Evolutionary conservation across 1,284 basidiomycete species (phyloP), one percentile per base, ranked within the genome.

Genomic region (Coniferiporia weirii): DNA sequence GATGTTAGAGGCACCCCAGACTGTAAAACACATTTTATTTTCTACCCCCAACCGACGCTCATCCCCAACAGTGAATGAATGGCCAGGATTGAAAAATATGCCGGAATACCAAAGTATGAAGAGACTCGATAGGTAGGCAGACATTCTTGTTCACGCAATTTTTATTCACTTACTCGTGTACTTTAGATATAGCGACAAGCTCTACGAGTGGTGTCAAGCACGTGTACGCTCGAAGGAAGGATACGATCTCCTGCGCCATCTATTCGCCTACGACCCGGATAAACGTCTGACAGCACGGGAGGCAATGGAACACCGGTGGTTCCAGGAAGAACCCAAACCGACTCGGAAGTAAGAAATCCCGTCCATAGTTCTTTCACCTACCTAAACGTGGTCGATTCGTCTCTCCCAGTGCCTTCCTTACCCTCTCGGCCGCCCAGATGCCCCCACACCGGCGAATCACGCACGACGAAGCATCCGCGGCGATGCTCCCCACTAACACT

Each of bases 241-340:
- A 3, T 87, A 90, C 66, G 91, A 97, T 63, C 83, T 99, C 52
- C 83, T 98, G n/a, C 81, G 81, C 6, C 78, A 82, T 63, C 78
- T 96, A 40, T 95, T 98, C 69, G 82, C 85, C 22, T 99, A 95
- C 74, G 94, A 98, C 72, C 96, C 96, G 0, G 87, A 90, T 63
- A 84, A 81, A 64, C 81, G 97, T 13, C 79, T 98, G 43, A 93
- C 89, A 0, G 93, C 95, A 0, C 81, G 83, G 63, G 84, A 92
- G 63, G 89, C 93, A 0, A 74, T 99, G 1, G 76, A 78, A 13
- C 95, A 98, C 71, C 79, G 78, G 66, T 92, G 89, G 89, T 92
- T 92, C 68, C 76, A 81, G 43, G 87, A 91, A 69, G 89, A 90
- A 1, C 89, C 89, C 7, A 75, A 76, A 35, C 90, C 89, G 1